Conservation (phyloP, 768 basidiomycete genomes). For the Pulveroboletus sp. region DNA sequence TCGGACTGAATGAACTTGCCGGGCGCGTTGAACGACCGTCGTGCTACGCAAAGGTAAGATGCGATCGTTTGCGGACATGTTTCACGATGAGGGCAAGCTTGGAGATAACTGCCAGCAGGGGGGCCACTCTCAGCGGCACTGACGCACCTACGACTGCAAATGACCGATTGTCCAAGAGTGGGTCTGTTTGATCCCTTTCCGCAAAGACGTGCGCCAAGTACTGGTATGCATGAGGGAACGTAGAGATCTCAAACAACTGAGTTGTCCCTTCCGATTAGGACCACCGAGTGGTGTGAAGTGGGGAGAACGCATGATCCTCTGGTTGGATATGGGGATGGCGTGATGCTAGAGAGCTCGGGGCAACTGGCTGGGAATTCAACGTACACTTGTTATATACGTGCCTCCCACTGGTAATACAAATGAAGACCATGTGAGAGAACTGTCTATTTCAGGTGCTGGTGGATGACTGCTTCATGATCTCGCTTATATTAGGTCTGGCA, state of each 20-base stretch:
- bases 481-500: too few relatives aligned
- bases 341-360: neutral
- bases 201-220: slow-evolving; percentile 13
- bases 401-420: too few relatives aligned
- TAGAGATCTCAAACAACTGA: neutral
- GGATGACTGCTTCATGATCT: too few relatives aligned
- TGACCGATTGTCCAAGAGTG: neutral
- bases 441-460: too few relatives aligned
- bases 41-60: slow-evolving; percentile 5
- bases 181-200: neutral
- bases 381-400: too few relatives aligned
- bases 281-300: neutral
- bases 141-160: slow-evolving; percentile 2
- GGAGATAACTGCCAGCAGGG: neutral
- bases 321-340: neutral
- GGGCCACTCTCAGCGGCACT: neutral
- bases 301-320: neutral
- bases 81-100: slow-evolving; percentile 8
- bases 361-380: too few relatives aligned
- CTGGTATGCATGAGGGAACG: slow-evolving; percentile 24
- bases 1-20: neutral
- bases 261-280: neutral
- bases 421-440: too few relatives aligned
- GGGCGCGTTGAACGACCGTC: slow-evolving; percentile 7
- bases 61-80: slow-evolving; percentile 5